A percentile compares a stretch with the other conserved stretches of the same genome.
phyloP scores from a whole-genome alignment of 208 protist genomes.

The Phytomonas serpens region DNA sequence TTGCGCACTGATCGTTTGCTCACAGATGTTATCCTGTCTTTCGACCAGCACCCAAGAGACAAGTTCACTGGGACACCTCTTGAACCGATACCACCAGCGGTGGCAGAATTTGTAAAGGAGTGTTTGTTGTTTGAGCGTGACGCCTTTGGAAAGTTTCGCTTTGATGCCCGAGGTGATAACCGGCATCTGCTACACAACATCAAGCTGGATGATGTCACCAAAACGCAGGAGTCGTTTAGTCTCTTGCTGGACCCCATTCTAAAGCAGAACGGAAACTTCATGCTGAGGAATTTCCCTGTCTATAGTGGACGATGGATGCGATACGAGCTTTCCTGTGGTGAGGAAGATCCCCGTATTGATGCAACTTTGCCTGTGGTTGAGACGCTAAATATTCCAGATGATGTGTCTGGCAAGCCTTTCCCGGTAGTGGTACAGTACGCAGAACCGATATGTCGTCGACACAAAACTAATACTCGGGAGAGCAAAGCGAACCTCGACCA shows the following conservation, averaged over 20 bases:
- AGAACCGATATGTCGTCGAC: slow-evolving; percentile 55
- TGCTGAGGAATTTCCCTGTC: slow-evolving; percentile 26
- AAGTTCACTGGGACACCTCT: neutral
- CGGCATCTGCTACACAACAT: slow-evolving; percentile 57
- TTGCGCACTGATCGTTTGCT: slow-evolving; percentile 55
- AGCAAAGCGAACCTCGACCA: slow-evolving; percentile 46
- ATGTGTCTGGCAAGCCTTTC: slow-evolving; percentile 17
- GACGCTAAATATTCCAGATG: slow-evolving; percentile 29
- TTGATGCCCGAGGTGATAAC: slow-evolving; percentile 72
- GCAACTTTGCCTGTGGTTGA: slow-evolving; percentile 36
- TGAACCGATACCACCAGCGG: slow-evolving; percentile 9
- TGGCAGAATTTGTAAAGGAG: slow-evolving; percentile 68
- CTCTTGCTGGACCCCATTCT: slow-evolving; percentile 47
- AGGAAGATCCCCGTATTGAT: slow-evolving; percentile 62
- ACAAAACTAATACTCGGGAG: slow-evolving; percentile 54
- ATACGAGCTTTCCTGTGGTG: slow-evolving; percentile 46
- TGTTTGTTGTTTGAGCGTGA: slow-evolving; percentile 72
- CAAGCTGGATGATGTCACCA: slow-evolving; percentile 50
- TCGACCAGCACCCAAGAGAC: slow-evolving; percentile 39
- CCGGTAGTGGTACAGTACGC: slow-evolving; percentile 50
- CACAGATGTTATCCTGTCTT: slow-evolving; percentile 30
- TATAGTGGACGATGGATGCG: slow-evolving; percentile 56
- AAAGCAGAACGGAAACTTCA: slow-evolving; percentile 48
- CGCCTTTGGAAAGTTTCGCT: slow-evolving; percentile 66
- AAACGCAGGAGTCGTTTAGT: slow-evolving; percentile 41